Evolutionary conservation across 148 eudicot species (phyloP).

Genomic region (Rhododendron vialii): DNA sequence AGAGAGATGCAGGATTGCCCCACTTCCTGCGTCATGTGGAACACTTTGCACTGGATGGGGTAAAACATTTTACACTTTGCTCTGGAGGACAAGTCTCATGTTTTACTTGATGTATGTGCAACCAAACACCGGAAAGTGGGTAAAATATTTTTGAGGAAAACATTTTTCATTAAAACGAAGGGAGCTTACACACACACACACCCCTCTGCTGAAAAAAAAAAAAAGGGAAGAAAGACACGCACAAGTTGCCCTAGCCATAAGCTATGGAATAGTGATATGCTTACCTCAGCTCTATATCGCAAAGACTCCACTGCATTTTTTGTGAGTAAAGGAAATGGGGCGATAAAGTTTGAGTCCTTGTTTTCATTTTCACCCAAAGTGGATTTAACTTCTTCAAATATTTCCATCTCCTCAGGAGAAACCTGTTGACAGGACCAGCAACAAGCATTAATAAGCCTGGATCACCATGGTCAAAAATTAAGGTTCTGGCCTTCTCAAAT

Average conservation of each 20-base stretch:
- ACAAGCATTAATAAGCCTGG: not conserved
- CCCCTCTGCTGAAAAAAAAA: not conserved
- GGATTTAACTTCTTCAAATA: conserved; percentile 70
- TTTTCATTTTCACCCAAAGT: conserved; percentile 53
- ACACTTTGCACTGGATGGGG: not conserved
- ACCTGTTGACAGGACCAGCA: conserved; percentile 45
- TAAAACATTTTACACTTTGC: not conserved
- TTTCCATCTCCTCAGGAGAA: conserved; percentile 67
- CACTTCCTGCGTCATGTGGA: no score
- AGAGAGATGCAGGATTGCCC: no score
- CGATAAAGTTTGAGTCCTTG: conserved; percentile 56
- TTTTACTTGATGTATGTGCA: not conserved
- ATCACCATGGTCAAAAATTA: not conserved
- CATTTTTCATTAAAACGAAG: no score
- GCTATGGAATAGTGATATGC: not conserved
- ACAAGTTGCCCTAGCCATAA: not conserved
- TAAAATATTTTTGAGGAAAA: not conserved
- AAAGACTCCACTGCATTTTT: conserved; percentile 89
- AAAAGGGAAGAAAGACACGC: not conserved
- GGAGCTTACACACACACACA: no score
- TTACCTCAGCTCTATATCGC: conserved; percentile 94
- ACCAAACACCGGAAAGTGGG: not conserved
- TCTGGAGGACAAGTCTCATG: not conserved
- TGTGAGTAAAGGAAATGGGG: conserved; percentile 76
- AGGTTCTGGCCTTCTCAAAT: not conserved